Evolutionary conservation across 225 moss, liverwort and hornwort species (phyloP).

Genomic region (Sphagnum tenellum): DNA sequence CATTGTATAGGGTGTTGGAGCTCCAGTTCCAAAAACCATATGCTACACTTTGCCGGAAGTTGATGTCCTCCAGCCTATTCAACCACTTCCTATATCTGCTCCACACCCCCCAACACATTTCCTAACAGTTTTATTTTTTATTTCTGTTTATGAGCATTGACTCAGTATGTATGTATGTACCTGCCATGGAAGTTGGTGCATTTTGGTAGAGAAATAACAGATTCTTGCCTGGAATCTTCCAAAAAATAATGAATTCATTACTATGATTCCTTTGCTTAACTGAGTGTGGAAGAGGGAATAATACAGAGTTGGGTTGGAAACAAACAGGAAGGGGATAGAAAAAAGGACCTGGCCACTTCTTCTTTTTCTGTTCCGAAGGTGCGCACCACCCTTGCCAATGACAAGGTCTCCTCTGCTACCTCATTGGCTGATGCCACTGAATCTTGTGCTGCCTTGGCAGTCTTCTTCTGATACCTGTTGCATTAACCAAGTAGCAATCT

Average conservation of each 20-base stretch:
- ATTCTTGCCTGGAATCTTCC: no score
- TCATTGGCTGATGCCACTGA: slow-evolving; percentile 88
- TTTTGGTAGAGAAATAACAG: no score
- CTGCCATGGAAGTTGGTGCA: no score
- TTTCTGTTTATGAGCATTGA: no score
- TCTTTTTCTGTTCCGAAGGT: slow-evolving; percentile 90
- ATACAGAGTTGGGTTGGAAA: not conserved
- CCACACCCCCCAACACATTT: slow-evolving; percentile 10
- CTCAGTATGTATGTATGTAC: no score
- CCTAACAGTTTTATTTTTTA: no score
- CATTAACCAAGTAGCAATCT: not conserved
- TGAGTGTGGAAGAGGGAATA: not conserved
- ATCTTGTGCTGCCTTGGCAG: slow-evolving; percentile 79
- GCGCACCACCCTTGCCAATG: slow-evolving; percentile 86
- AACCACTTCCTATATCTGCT: slow-evolving; percentile 89
- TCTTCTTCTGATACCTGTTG: slow-evolving; percentile 79
- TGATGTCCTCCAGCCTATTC: slow-evolving; percentile 77
- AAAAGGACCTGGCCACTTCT: slow-evolving; percentile 70
- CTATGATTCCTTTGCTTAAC: no score
- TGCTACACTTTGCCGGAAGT: slow-evolving; percentile 89
- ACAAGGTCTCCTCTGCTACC: slow-evolving; percentile 94
- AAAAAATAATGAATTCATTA: no score
- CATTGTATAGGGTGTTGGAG: slow-evolving; percentile 92
- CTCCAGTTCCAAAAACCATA: slow-evolving; percentile 94
- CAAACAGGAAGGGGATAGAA: not conserved